Evolutionary conservation across 495 filamentous ascomycete species (phyloP).

Genomic region (Xylaria venustula): DNA sequence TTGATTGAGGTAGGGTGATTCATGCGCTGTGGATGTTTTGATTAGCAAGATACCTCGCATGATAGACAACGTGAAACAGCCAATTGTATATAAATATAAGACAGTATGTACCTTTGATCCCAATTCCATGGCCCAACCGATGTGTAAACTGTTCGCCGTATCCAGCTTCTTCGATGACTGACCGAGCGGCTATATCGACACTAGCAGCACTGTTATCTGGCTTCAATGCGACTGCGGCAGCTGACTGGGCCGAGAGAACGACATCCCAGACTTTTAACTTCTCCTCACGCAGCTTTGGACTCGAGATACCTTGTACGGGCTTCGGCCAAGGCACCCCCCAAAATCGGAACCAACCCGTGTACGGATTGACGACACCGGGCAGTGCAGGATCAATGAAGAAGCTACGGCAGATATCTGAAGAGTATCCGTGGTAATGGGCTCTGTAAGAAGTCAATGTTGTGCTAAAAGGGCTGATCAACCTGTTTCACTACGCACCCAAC

Average conservation of each 20-base stretch:
- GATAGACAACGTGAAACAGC: not conserved
- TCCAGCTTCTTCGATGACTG: constrained; percentile 49
- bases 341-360: not conserved
- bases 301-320: not conserved
- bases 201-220: constrained; percentile 47
- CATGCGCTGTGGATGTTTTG: constrained; percentile 39
- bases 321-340: not conserved
- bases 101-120: constrained; percentile 47
- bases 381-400: constrained; percentile 42
- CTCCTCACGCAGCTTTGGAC: constrained; percentile 31
- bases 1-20: constrained; percentile 56
- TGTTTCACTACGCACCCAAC: constrained; percentile 43
- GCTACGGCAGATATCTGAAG: constrained; percentile 56
- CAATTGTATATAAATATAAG: not conserved
- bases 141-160: constrained; percentile 56
- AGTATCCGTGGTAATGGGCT: constrained; percentile 56
- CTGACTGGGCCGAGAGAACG: constrained; percentile 51
- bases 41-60: constrained; percentile 4
- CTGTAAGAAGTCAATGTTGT: constrained; percentile 24
- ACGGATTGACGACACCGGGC: not conserved
- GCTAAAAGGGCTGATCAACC: not conserved
- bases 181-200: constrained; percentile 54
- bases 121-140: constrained; percentile 56
- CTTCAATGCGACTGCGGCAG: constrained; percentile 40
- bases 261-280: constrained; percentile 53